phyloP scores from a whole-genome alignment of 73 alveolate species.

The Paraurostyla sp. region DNA sequence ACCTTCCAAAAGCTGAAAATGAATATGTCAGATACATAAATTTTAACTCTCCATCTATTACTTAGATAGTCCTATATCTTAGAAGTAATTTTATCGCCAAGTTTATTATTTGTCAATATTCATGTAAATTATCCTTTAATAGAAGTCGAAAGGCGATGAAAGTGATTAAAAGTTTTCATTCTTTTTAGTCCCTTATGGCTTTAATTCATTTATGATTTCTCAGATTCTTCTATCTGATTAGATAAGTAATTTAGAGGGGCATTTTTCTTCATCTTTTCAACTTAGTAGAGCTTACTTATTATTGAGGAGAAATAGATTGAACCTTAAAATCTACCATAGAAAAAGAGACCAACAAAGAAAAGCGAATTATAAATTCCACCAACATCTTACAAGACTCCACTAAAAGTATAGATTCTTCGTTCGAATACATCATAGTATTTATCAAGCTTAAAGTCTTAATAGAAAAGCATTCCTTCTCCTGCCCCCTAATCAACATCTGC shows the following conservation, averaged over 20 bases:
- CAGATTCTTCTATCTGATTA: background rate
- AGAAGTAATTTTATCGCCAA: background rate
- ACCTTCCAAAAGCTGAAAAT: background rate
- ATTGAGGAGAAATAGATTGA: slow-evolving; percentile 29
- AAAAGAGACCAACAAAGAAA: slow-evolving; percentile 13
- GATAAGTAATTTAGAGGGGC: background rate
- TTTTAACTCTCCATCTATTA: background rate
- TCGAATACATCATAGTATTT: slow-evolving; percentile 30
- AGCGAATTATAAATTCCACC: slow-evolving; percentile 49
- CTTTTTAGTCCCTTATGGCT: background rate
- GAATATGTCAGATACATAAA: background rate
- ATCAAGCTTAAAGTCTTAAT: background rate
- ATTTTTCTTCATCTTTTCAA: background rate
- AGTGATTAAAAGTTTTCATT: background rate
- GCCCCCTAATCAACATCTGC: slow-evolving; percentile 32
- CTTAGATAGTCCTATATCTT: background rate
- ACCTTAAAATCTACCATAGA: slow-evolving; percentile 20
- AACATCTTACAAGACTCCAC: slow-evolving; percentile 23
- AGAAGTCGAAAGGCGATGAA: background rate
- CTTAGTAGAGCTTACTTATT: slow-evolving; percentile 1
- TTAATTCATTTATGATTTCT: background rate
- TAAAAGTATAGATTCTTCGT: slow-evolving; percentile 17
- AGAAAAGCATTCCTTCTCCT: slow-evolving; percentile 17
- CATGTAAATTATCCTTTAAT: background rate
- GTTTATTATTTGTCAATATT: background rate